These are phyloP conservation scores for Porpolomopsis calyptriformis DNA, from an alignment of 768 basidiomycete genomes.

Conservation along the genomic window DNA sequence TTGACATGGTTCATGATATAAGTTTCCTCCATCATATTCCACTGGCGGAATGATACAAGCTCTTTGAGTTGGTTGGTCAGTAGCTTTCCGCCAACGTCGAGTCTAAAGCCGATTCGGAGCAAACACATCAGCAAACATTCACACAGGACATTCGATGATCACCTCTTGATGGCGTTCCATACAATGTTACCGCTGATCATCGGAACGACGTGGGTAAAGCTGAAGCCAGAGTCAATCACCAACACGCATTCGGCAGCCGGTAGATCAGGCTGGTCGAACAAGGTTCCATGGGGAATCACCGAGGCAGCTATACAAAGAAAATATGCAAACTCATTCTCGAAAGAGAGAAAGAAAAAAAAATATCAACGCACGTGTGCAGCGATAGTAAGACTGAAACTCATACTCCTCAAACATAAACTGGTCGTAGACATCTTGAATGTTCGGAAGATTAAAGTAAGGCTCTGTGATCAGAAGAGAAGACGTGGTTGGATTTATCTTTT, in stretches of 20 bases:
- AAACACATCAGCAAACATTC: constrained; percentile 1
- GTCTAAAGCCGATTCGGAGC: constrained; percentile 34
- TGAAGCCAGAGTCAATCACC: constrained; percentile 86
- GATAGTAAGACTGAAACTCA: constrained; percentile 75
- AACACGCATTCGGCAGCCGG: constrained; percentile 69
- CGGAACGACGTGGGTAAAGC: constrained; percentile 88
- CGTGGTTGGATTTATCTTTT: constrained; percentile 59
- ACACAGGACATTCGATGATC: constrained; percentile 11
- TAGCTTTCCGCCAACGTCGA: constrained; percentile 93
- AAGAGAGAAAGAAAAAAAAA: constrained; percentile 1
- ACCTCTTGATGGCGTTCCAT: constrained; percentile 81
- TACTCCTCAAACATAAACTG: constrained; percentile 97
- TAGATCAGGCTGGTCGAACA: constrained; percentile 44
- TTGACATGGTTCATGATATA: constrained; percentile 89
- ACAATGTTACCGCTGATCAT: constrained; percentile 63
- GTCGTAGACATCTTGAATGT: constrained; percentile 86
- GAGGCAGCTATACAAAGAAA: constrained; percentile 54
- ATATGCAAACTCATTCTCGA: constrained; percentile 7
- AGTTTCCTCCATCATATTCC: constrained; percentile 98
- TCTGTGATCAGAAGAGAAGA: constrained; percentile 82
- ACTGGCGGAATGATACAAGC: constrained; percentile 87
- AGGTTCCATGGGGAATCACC: constrained; percentile 58
- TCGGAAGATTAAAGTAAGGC: constrained; percentile 88
- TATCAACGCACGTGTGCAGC: constrained; percentile 62
- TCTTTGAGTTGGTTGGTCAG: constrained; percentile 94